A percentile compares a stretch with the other conserved stretches of the same genome.
Conservation (phyloP, 1,284 basidiomycete species). For the Moesziomyces sp. region DNA sequence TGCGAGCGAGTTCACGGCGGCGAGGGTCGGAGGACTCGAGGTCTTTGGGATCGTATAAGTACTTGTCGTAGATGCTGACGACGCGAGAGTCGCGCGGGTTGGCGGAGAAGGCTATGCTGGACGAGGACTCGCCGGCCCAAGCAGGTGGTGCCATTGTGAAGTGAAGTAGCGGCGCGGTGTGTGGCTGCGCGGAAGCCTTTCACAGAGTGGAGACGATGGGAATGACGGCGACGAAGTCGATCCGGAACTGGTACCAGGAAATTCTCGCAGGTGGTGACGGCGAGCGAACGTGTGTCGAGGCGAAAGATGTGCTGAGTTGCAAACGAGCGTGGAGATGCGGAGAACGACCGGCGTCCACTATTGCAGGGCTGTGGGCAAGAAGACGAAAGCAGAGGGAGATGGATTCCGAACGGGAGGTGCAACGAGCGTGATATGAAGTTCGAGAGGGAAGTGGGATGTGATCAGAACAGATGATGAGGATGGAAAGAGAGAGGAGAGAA, state of each 20-base stretch:
- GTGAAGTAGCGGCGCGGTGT: not conserved
- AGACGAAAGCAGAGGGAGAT: not conserved
- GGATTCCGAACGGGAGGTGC: not conserved
- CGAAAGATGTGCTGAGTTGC: not conserved
- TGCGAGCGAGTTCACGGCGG: slow-evolving; percentile 49
- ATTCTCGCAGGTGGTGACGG: no score
- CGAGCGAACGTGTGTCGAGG: not conserved
- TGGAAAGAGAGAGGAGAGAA: not conserved
- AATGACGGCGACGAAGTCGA: not conserved
- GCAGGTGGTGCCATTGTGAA: slow-evolving; percentile 18
- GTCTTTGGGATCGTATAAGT: slow-evolving; percentile 55
- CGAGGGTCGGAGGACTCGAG: slow-evolving; percentile 52
- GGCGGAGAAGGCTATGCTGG: slow-evolving; percentile 39
- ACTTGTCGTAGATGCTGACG: slow-evolving; percentile 59
- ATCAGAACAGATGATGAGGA: not conserved
- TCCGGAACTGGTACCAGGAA: no score
- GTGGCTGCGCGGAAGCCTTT: not conserved
- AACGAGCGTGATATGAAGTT: not conserved
- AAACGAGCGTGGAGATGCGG: slow-evolving; percentile 6
- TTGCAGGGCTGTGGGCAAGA: not conserved
- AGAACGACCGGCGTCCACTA: slow-evolving; percentile 9
- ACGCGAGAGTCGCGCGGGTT: slow-evolving; percentile 54
- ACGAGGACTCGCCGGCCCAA: slow-evolving; percentile 38
- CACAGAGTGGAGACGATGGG: not conserved
- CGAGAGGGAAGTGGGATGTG: not conserved